Percentiles rank a stretch among this genome's conserved stretches.
Evolutionary conservation across 192 early-diverging fungal species (phyloP).

Genomic region (Coemansia reversa): DNA sequence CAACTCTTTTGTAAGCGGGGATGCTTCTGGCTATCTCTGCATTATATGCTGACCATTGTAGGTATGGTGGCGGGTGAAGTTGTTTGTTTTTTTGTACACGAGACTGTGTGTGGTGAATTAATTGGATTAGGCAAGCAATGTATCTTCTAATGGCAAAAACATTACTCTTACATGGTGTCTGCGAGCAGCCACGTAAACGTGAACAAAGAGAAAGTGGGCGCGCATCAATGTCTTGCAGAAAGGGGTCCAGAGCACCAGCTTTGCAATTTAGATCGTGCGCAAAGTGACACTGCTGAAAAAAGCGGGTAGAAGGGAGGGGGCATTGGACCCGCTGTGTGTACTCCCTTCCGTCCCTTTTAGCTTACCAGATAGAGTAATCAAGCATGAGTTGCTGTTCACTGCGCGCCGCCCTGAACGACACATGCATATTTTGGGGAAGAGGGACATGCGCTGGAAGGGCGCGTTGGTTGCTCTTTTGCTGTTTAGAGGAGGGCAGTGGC

Average conservation of each 20-base stretch:
- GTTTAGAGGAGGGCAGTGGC: background rate
- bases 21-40: background rate
- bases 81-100: background rate
- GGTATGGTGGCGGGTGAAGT: background rate
- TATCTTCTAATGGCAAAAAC: background rate
- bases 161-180: background rate
- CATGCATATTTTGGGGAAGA: background rate
- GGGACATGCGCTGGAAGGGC: background rate
- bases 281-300: background rate
- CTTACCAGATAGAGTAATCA: background rate
- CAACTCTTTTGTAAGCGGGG: background rate
- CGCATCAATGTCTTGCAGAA: background rate
- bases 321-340: background rate
- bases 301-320: too few species aligned
- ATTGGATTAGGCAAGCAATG: background rate
- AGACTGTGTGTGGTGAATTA: background rate
- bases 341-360: background rate
- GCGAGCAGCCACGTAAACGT: background rate
- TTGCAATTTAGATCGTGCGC: background rate
- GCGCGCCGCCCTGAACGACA: background rate
- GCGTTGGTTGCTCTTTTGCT: constrained; percentile 1
- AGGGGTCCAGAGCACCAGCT: background rate
- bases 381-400: background rate
- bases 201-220: background rate
- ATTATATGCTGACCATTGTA: background rate